Percentiles rank a stretch among this genome's conserved stretches.
Evolutionary conservation across 139 green algal species (phyloP).

Genomic region (Coelastrella sp.): DNA sequence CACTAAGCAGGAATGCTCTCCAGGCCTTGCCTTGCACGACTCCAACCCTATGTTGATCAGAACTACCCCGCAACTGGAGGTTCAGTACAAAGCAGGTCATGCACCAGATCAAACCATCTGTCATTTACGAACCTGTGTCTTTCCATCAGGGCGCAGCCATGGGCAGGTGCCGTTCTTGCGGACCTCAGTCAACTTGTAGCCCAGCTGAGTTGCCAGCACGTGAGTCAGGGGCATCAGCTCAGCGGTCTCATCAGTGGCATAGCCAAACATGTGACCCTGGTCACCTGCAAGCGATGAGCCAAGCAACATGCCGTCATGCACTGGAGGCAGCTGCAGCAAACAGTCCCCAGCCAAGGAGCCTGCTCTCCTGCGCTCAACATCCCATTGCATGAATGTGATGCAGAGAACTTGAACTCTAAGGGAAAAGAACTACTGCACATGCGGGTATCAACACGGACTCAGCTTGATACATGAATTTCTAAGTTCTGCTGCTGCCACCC

Average conservation of each 20-base stretch:
- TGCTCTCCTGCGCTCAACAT: neutral
- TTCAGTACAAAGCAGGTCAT: no score
- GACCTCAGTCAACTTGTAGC: conserved; percentile 90
- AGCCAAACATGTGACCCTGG: conserved; percentile 99
- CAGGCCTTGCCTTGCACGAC: no score
- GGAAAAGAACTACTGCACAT: no score
- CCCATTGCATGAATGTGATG: no score
- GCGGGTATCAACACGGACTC: no score
- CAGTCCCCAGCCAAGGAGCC: neutral
- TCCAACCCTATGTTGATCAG: no score
- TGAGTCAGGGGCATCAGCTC: conserved; percentile 99
- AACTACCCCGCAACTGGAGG: no score
- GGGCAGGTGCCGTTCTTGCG: conserved; percentile 92
- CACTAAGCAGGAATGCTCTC: no score
- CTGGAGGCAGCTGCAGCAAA: neutral
- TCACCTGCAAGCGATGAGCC: conserved; percentile 82
- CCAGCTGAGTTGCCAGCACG: conserved; percentile 96
- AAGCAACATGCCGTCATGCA: neutral
- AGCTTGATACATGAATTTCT: no score
- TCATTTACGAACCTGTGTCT: conserved; percentile 86
- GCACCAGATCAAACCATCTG: no score
- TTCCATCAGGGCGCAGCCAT: conserved; percentile 98
- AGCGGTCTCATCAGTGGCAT: conserved; percentile 97
- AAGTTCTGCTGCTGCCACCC: no score
- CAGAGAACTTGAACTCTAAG: no score